Base-by-base conservation (phyloP, 192 early-diverging fungal genomes). In the Lobosporangium transversale region DNA sequence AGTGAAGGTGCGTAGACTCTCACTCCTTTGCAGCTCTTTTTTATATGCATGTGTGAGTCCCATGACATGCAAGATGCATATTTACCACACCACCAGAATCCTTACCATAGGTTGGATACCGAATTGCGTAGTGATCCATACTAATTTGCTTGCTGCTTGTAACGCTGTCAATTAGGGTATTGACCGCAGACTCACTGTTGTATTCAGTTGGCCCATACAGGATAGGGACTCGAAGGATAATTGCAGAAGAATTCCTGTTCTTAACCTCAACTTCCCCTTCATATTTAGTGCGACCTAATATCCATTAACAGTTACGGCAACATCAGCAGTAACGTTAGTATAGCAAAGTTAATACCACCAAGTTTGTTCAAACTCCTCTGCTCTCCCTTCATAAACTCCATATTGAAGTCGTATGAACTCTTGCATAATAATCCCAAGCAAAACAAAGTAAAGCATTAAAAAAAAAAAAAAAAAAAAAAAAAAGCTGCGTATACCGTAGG, bases 41-140 rank as follows among this genome's bases (percentile, higher is more conserved):
- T 48, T 48, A 48, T 10, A 57, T 36, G 7, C 1, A 5, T 11
- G 5, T 49, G 44, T 20, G 18, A 0, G 48, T 44, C 4, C 23
- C 23, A 4, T 27, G 50, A 47, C n/a, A 58, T n/a, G n/a, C n/a
- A n/a, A n/a, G n/a, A n/a, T n/a, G n/a, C n/a, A n/a, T n/a, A n/a
- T n/a, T n/a, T n/a, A n/a, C n/a, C n/a, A n/a, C n/a, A n/a, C n/a
- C n/a, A n/a, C n/a, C n/a, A n/a, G n/a, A n/a, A n/a, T n/a, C 35
- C 26, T 24, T 27, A 85, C 85, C 85, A 62, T 94, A 91, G n/a
- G 93, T 94, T 3, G 95, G 95, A 76, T 89, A 97, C 43, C 95
- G 84, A 17, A 71, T 65, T 26, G 88, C 86, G 50, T 80, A 81
- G 45, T 92, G 81, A 66, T 97, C 93, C 81, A 95, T 92, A 15